Evolutionary conservation across 116 monocot species (phyloP).

Genomic region (Iris pallida): DNA sequence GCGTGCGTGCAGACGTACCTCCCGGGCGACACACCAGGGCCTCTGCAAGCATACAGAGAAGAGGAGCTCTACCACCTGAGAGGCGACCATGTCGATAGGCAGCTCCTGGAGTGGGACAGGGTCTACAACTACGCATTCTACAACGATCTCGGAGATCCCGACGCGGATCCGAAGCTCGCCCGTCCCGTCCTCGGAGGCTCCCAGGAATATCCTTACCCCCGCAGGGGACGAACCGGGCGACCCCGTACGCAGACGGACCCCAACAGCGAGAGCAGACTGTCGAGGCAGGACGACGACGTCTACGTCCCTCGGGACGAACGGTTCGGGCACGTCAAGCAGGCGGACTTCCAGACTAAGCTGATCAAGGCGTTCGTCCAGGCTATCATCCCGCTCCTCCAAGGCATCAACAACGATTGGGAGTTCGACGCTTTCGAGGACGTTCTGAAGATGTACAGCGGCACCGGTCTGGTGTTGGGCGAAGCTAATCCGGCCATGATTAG

Average conservation of each 20-base stretch:
- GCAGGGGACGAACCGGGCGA: conserved; percentile 27
- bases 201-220: conserved; percentile 33
- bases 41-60: conserved; percentile 30
- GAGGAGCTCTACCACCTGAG: conserved; percentile 36
- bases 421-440: conserved; percentile 19
- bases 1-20: conserved; percentile 26
- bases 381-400: conserved; percentile 8
- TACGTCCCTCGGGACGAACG: conserved; percentile 26
- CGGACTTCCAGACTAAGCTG: conserved; percentile 22
- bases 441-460: conserved; percentile 10
- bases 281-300: background rate
- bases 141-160: conserved; percentile 44
- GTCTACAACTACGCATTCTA: conserved; percentile 40
- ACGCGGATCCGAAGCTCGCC: background rate
- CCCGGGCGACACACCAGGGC: conserved; percentile 22
- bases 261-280: conserved; percentile 18
- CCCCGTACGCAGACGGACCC: conserved; percentile 18
- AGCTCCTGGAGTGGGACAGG: conserved; percentile 26
- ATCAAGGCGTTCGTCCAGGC: too few species aligned
- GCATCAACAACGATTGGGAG: conserved; percentile 6
- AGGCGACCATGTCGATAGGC: conserved; percentile 27
- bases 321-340: conserved; percentile 19
- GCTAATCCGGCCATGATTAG: conserved; percentile 7
- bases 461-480: background rate
- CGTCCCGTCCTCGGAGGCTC: conserved; percentile 39